Evolutionary conservation across 148 eudicot species (phyloP).

Genomic region (Cornus controversa): DNA sequence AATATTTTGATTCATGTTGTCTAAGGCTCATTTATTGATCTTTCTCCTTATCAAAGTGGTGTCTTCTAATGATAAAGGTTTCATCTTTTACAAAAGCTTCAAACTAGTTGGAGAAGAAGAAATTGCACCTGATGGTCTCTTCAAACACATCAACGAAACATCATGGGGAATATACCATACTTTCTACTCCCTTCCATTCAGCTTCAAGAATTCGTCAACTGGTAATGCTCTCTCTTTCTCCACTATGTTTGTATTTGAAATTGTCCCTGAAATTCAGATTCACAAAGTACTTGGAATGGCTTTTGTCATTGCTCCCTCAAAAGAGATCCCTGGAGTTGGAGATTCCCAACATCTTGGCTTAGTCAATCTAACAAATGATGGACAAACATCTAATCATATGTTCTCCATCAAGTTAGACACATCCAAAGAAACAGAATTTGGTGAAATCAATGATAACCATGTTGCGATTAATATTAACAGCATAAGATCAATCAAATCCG

Average conservation of each 20-base stretch:
- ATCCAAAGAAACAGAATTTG: background rate
- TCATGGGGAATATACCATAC: background rate
- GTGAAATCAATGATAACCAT: constrained; percentile 10
- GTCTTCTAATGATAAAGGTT: background rate
- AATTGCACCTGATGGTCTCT: background rate
- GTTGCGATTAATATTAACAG: constrained; percentile 7
- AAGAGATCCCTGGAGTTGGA: constrained; percentile 1
- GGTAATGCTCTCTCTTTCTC: constrained; percentile 12
- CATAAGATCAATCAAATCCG: background rate
- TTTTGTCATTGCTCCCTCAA: constrained; percentile 6
- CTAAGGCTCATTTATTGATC: background rate
- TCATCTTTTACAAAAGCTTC: background rate
- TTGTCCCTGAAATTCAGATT: background rate
- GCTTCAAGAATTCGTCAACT: background rate
- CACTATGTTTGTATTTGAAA: constrained; percentile 6
- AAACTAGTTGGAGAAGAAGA: constrained; percentile 2
- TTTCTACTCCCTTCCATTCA: background rate
- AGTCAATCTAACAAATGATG: background rate
- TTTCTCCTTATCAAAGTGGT: background rate
- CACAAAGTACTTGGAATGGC: background rate
- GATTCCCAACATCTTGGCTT: constrained; percentile 2
- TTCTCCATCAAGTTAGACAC: constrained; percentile 3
- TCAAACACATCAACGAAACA: background rate
- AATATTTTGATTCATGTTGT: background rate
- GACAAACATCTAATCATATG: background rate